phyloP scores from a whole-genome alignment of 352 stramenopile genomes.

The Thalassiosira pacifica region DNA sequence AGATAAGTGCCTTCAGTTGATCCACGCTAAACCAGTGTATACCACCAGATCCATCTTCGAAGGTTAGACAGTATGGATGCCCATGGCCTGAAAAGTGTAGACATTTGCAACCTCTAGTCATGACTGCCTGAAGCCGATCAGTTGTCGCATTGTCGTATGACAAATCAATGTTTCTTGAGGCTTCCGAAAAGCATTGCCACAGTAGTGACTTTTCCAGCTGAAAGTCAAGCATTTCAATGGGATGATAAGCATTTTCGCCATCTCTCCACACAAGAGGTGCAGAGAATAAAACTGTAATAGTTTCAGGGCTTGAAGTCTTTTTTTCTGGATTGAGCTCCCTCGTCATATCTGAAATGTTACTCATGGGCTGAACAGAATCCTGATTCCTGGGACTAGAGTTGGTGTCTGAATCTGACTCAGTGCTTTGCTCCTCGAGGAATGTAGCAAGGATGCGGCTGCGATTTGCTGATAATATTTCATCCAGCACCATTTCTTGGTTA shows the following conservation, averaged over 20 bases:
- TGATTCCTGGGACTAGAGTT: not conserved
- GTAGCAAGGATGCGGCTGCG: not conserved
- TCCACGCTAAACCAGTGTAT: conserved; percentile 84
- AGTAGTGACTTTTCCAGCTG: conserved; percentile 85
- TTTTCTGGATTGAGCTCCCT: not conserved
- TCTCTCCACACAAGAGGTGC: conserved; percentile 93
- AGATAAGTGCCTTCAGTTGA: conserved; percentile 79
- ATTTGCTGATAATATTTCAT: conserved; percentile 24
- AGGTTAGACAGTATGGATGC: conserved; percentile 92
- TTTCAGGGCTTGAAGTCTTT: conserved; percentile 71
- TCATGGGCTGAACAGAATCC: too few species aligned
- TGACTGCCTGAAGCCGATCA: conserved; percentile 91
- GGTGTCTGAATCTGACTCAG: not conserved
- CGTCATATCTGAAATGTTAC: not conserved
- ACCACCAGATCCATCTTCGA: conserved; percentile 88
- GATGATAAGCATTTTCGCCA: conserved; percentile 90
- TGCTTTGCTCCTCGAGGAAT: conserved; percentile 14
- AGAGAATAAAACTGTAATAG: conserved; percentile 94
- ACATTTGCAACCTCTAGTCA: conserved; percentile 92
- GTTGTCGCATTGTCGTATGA: conserved; percentile 94
- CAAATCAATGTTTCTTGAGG: conserved; percentile 90
- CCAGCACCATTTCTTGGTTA: conserved; percentile 43
- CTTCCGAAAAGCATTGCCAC: conserved; percentile 87
- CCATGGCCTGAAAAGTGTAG: conserved; percentile 96
- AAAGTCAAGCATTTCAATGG: conserved; percentile 90